Base-by-base conservation (phyloP, 106 monocot species). In the Acorus gramineus region DNA sequence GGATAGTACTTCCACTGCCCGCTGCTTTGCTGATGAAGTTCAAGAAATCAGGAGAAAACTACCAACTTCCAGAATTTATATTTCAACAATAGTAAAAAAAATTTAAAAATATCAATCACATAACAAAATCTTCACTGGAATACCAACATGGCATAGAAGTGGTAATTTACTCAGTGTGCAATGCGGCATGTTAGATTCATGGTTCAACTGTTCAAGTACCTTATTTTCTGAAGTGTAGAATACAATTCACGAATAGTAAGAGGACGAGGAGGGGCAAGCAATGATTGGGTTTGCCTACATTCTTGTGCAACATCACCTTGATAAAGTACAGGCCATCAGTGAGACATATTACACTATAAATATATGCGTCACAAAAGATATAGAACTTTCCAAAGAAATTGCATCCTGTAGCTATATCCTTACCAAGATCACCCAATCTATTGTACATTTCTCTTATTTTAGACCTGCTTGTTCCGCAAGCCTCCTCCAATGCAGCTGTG, bases 261-360 rank as follows among this genome's bases (percentile, higher is more conserved):
- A 28, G 85, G 74, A 53, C 71, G 78, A 66, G 84, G 94, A 72
- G 72, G 80, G 75, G 67, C 82, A 74, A 96, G 87, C 49, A 96
- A 69, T 63, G 73, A 76, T 80, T 96, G 95, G 58, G 71, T 78
- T 52, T 90, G 84, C 51, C 90, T 79, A 60, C 90, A 90, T 66
- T 82, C 79, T 69, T 90, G 95, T 47, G 95, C 87, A 78, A 87
- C 90, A 77, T 90, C 87, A 85, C 95, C 95, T 95, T 62, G 28
- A 28, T 28, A 28, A 28, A 28, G 28, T 57, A 65, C 60, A 71
- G 49, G 52, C 43, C n/a, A 63, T 4, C 14, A 14, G 12, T 14
- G 11, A 5, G 44, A 46, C n/a, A 59, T 4, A 66, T 47, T 7
- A 60, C 8, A 47, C 66, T 47, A 65, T 55, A 60, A 43, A 42